Evolutionary conservation across 305 asterid species (phyloP), one percentile per base, ranked within the genome.

Genomic region (Nicotiana rustica): DNA sequence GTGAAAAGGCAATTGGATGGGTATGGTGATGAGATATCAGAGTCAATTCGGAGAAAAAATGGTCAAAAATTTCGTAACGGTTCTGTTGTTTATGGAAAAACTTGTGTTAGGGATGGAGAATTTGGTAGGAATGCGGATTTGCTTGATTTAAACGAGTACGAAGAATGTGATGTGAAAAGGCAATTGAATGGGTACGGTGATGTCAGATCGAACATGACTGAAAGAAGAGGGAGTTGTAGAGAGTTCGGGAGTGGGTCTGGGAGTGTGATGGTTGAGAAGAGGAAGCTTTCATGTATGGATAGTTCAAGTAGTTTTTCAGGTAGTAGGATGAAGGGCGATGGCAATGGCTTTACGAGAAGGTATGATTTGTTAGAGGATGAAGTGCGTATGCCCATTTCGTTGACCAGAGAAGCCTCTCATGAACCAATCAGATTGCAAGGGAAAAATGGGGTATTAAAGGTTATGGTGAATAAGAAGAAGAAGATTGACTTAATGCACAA

Each of bases 401-500:
- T 85, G 84, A 65, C 84, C 79, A 89, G 90, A 75, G 83, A 65
- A 65, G 56, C 44, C 6, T 70, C 87, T 55, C 84, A 87, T 71
- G 91, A 92, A 86, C 88, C 95, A 18, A 95, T 97, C 67, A 90
- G 99, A 85, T 80, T 95, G 88, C 99, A 95, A 92, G 98, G 99
- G 78, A 95, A 95, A 90, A 95, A 92, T 82, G 99, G 99, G 84
- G 99, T 95, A 38, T 85, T 95, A 88, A 95, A 95, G 90, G 98
- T 95, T 73, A 92, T 95, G 97, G 95, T 95, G 84, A 93, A 92
- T 87, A 95, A 90, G 91, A 94, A 93, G 92, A 95, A 92, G 83
- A 90, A 87, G 86, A 36, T 86, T 80, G 94, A 89, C 79, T 82
- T 85, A 66, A 85, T 88, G 68, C 79, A 82, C 77, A 87, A 76